Conservation (phyloP, 1,139 yeast species). For the Suhomyces chickasaworum region DNA sequence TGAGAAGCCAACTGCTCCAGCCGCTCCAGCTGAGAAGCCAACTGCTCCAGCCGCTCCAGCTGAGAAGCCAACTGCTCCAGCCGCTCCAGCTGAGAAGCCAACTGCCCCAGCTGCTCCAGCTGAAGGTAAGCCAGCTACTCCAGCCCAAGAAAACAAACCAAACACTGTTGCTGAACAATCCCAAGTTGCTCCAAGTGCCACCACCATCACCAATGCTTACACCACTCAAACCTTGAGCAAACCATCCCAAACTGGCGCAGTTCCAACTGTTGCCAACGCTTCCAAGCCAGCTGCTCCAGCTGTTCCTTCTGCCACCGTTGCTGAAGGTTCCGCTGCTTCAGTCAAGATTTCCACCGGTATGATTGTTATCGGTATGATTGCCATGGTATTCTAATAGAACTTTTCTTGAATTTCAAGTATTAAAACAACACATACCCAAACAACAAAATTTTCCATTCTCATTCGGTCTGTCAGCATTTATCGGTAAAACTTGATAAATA, state of each 20-base stretch:
- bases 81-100: neutral
- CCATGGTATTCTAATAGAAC: constrained; percentile 13
- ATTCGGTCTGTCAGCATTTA: constrained; percentile 3
- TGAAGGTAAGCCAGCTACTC: neutral
- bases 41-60: constrained; percentile 1
- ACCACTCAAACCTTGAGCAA: constrained; percentile 4
- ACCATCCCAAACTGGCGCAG: constrained; percentile 3
- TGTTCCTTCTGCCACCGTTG: constrained; percentile 3
- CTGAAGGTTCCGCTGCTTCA: constrained; percentile 13
- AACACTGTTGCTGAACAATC: constrained; percentile 6
- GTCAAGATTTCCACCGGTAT: constrained; percentile 12
- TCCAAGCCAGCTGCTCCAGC: constrained; percentile 4
- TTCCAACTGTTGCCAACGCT: constrained; percentile 5
- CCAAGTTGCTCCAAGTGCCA: constrained; percentile 1
- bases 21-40: neutral
- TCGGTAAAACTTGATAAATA: constrained; percentile 1
- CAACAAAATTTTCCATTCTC: constrained; percentile 4
- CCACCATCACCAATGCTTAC: constrained; percentile 6
- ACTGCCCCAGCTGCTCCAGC: neutral
- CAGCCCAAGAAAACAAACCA: neutral
- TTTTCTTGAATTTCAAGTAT: neutral
- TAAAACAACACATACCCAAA: constrained; percentile 4
- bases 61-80: too few species aligned
- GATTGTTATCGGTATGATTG: constrained; percentile 14
- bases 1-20: neutral